These are phyloP conservation scores for Emergomyces orientalis DNA, from an alignment of 2,329 filamentous ascomycete genomes.

Conservation along the genomic window DNA sequence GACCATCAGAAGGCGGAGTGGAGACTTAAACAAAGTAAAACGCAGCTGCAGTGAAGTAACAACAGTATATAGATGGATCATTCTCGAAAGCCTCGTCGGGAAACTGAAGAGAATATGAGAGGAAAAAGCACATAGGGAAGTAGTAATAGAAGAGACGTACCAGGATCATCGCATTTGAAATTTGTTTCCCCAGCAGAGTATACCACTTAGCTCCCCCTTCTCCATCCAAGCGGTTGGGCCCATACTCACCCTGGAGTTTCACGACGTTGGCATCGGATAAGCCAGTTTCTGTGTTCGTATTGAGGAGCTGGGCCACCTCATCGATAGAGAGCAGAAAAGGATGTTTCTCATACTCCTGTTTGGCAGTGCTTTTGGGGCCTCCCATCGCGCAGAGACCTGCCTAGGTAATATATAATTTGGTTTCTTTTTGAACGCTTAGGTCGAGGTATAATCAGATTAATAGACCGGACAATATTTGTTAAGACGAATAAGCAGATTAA, in stretches of 20 bases:
- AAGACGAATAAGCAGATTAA: not conserved
- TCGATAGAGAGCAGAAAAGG: conserved; percentile 29
- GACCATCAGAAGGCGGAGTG: not conserved
- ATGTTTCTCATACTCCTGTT: conserved; percentile 25
- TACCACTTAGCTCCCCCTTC: conserved; percentile 39
- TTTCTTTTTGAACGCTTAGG: not conserved
- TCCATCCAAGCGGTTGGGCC: conserved; percentile 42
- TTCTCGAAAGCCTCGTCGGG: not conserved
- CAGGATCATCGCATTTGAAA: conserved; percentile 49
- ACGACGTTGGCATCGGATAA: conserved; percentile 37
- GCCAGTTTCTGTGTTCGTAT: conserved; percentile 42
- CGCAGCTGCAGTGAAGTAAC: not conserved
- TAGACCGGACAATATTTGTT: not conserved
- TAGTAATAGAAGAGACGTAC: conserved; percentile 23
- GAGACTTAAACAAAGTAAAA: not conserved
- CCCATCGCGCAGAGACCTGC: conserved; percentile 13
- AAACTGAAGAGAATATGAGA: not conserved
- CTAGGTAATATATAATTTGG: not conserved
- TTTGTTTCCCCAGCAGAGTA: conserved; percentile 44
- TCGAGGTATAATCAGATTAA: not conserved
- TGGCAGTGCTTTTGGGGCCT: conserved; percentile 11
- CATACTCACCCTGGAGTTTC: conserved; percentile 39
- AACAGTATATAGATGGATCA: not conserved
- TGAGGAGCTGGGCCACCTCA: conserved; percentile 36
- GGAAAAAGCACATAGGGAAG: not conserved